Conservation (phyloP, 371 early-diverging fungal genomes). For the Blakeslea trispora region DNA sequence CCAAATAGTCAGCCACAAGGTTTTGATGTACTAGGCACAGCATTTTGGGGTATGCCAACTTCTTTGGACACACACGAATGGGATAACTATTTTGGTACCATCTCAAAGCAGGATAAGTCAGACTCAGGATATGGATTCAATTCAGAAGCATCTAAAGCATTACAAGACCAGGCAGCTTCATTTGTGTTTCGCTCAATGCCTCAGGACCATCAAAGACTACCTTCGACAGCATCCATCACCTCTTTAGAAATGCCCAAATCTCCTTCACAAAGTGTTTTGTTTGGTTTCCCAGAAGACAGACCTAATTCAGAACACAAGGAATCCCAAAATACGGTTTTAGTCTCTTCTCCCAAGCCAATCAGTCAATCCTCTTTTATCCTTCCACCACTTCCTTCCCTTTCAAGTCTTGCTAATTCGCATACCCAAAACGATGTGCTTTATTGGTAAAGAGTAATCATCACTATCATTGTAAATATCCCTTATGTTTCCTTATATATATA, state of each 20-base stretch:
- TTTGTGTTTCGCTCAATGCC: background rate
- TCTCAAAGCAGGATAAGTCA: background rate
- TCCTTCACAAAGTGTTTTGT: conserved; percentile 11
- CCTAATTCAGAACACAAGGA: background rate
- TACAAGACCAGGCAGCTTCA: background rate
- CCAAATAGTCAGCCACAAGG: conserved; percentile 10
- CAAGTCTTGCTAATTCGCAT: background rate
- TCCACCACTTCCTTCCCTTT: background rate
- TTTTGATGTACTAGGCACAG: conserved; percentile 29
- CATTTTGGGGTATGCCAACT: conserved; percentile 35
- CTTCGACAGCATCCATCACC: background rate
- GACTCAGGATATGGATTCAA: background rate
- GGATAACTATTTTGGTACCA: conserved; percentile 25
- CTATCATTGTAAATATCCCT: too few species aligned
- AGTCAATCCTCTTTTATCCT: background rate
- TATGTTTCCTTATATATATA: too few species aligned
- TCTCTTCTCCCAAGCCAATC: background rate
- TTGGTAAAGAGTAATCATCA: background rate
- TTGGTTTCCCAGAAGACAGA: conserved; percentile 1
- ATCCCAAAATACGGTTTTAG: background rate
- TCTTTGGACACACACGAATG: conserved; percentile 33
- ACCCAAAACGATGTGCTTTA: background rate
- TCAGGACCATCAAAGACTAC: background rate
- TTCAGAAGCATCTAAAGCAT: background rate
- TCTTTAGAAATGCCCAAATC: conserved; percentile 6